Evolutionary conservation across 179 eudicot genomes (phyloP).

Genomic region (Sideroxylon spinosum): DNA sequence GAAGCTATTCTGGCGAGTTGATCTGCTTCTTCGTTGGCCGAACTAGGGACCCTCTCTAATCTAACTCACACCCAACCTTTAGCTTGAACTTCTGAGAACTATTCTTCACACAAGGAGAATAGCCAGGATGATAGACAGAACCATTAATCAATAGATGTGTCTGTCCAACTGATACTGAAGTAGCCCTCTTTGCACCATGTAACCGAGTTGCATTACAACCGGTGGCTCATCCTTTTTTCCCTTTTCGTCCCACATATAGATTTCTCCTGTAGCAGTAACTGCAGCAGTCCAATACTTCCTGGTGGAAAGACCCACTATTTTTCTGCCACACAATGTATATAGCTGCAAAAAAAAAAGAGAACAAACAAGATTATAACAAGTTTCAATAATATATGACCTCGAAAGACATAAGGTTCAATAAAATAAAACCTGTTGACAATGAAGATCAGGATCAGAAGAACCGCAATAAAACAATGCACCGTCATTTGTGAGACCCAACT

Average conservation of each 20-base stretch:
- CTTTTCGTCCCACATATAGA: slow-evolving; percentile 92
- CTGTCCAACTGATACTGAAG: slow-evolving; percentile 85
- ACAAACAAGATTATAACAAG: slow-evolving; percentile 54
- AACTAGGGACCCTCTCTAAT: no score
- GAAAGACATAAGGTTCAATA: not conserved
- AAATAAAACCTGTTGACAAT: slow-evolving; percentile 74
- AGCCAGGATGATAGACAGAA: slow-evolving; percentile 82
- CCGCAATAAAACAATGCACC: slow-evolving; percentile 90
- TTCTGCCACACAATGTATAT: slow-evolving; percentile 58
- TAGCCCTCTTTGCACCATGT: slow-evolving; percentile 82
- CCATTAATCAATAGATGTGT: slow-evolving; percentile 76
- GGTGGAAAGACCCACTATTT: slow-evolving; percentile 64
- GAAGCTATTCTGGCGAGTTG: no score
- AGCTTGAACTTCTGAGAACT: slow-evolving; percentile 26
- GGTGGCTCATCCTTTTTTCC: slow-evolving; percentile 57
- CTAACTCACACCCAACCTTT: no score
- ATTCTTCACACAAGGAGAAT: slow-evolving; percentile 28
- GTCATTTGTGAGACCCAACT: slow-evolving; percentile 85
- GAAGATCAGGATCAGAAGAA: slow-evolving; percentile 84
- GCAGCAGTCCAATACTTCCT: slow-evolving; percentile 94
- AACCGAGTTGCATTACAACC: slow-evolving; percentile 46
- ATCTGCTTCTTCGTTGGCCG: no score
- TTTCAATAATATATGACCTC: not conserved
- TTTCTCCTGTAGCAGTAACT: slow-evolving; percentile 72
- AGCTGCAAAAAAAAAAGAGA: slow-evolving; percentile 55